Conservation (phyloP, 225 moss, liverwort and hornwort genomes). For the Polytrichum formosum region DNA sequence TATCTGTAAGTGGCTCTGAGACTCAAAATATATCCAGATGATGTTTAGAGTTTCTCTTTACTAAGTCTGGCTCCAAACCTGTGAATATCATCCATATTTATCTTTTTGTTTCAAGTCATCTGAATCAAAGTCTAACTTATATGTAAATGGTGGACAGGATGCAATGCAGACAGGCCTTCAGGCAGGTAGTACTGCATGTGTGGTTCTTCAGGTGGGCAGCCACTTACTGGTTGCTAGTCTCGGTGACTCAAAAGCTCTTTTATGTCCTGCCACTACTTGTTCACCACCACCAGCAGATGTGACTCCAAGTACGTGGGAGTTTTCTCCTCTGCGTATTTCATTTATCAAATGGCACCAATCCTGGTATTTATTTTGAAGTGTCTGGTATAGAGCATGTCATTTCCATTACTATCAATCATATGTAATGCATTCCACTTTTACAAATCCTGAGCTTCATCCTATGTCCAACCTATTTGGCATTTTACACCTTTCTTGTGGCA, state of each 20-base stretch:
- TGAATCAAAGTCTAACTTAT: neutral
- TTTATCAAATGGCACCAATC: neutral
- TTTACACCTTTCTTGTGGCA: too few relatives aligned
- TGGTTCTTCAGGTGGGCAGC: slow-evolving; percentile 56
- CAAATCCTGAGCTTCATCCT: too few relatives aligned
- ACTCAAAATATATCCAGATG: neutral
- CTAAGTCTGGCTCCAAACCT: too few relatives aligned
- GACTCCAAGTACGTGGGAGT: slow-evolving; percentile 21
- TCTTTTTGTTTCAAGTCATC: neutral
- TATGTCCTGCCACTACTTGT: slow-evolving; percentile 57
- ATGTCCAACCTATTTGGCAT: too few relatives aligned
- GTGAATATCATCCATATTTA: neutral
- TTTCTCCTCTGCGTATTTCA: neutral
- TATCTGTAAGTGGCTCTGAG: slow-evolving; percentile 35
- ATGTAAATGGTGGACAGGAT: slow-evolving; percentile 36
- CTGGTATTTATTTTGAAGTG: too few relatives aligned
- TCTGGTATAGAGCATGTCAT: too few relatives aligned
- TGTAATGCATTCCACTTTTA: too few relatives aligned
- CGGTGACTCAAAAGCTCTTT: slow-evolving; percentile 79
- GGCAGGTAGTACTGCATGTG: slow-evolving; percentile 75
- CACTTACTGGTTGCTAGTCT: slow-evolving; percentile 67
- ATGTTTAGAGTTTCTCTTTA: too few relatives aligned
- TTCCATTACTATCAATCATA: too few relatives aligned
- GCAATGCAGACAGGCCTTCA: slow-evolving; percentile 48
- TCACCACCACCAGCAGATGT: slow-evolving; percentile 28